phyloP scores from a whole-genome alignment of 148 eudicot genomes.

The Heliosperma pusillum region DNA sequence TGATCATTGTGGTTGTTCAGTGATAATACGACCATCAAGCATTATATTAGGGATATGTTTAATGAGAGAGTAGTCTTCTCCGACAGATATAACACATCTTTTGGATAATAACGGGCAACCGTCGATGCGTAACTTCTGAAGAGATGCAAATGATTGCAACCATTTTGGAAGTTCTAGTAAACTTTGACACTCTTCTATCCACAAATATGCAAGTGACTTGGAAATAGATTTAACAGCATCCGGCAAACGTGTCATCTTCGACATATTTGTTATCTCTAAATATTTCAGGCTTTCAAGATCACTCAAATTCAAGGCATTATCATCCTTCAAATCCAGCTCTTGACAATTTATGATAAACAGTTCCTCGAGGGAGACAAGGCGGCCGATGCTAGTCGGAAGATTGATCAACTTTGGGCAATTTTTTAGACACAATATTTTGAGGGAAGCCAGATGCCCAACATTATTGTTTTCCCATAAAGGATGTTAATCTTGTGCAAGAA shows the following conservation, averaged over 20 bases:
- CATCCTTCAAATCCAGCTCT: conserved; percentile 32
- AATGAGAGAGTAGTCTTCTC: too few relatives aligned
- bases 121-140: too few relatives aligned
- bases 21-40: too few relatives aligned
- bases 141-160: conserved; percentile 25
- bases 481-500: too few relatives aligned
- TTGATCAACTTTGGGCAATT: conserved; percentile 35
- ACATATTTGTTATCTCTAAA: conserved; percentile 29
- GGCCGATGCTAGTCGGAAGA: conserved; percentile 33
- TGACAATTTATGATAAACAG: conserved; percentile 36
- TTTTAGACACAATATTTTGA: too few relatives aligned
- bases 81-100: too few relatives aligned
- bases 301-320: conserved; percentile 28
- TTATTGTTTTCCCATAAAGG: too few relatives aligned
- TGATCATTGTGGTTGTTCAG: too few relatives aligned
- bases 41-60: too few relatives aligned
- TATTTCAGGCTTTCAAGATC: conserved; percentile 38
- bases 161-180: conserved; percentile 30
- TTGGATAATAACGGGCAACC: too few relatives aligned
- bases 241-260: conserved; percentile 37
- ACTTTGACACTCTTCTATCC: conserved; percentile 20
- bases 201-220: conserved; percentile 27
- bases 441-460: too few relatives aligned
- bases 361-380: conserved; percentile 35
- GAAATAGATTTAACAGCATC: conserved; percentile 27